Conservation (phyloP, 371 early-diverging fungal genomes). For the Circinella umbellata region DNA sequence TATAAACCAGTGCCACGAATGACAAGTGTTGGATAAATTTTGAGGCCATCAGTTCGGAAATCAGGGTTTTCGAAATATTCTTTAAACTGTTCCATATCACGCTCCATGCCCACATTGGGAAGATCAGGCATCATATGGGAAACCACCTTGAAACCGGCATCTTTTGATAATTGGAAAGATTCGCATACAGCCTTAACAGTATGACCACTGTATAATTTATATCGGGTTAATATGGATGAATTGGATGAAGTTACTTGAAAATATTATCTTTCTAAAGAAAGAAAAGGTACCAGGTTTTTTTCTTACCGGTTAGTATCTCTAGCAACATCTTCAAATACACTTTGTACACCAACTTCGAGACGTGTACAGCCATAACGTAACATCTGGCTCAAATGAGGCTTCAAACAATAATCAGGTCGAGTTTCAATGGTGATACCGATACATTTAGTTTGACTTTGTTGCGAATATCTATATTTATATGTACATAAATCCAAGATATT, state of each 20-base stretch:
- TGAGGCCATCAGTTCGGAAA: constrained; percentile 99
- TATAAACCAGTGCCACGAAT: constrained; percentile 99
- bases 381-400: constrained; percentile 99
- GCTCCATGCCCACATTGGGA: constrained; percentile 99
- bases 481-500: not conserved
- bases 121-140: constrained; percentile 99
- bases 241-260: too few relatives aligned
- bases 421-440: constrained; percentile 99
- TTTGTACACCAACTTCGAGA: constrained; percentile 99
- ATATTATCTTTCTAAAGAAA: too few relatives aligned
- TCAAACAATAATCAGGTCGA: constrained; percentile 98
- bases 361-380: constrained; percentile 99
- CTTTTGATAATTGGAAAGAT: constrained; percentile 97
- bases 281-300: not conserved
- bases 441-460: constrained; percentile 97
- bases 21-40: constrained; percentile 99
- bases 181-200: constrained; percentile 99
- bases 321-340: constrained; percentile 99
- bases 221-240: not conserved
- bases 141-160: constrained; percentile 99
- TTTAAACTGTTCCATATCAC: constrained; percentile 99
- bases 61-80: constrained; percentile 99
- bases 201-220: constrained; percentile 78
- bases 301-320: constrained; percentile 94
- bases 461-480: constrained; percentile 72